Base-by-base conservation (phyloP, 108 stramenopile species). In the Skeletonema costatum region DNA sequence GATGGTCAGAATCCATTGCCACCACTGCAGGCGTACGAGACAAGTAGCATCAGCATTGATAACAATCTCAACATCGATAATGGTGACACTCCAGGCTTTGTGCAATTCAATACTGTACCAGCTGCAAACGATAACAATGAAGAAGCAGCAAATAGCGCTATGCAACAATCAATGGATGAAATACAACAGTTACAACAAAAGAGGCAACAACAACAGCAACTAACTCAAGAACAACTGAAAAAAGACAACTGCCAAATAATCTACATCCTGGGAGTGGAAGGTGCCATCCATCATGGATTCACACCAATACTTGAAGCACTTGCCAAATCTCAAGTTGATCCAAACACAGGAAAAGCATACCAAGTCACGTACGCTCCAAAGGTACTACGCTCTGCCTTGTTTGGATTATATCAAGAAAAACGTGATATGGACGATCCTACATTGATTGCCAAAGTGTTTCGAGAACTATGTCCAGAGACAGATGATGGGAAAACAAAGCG, bases 241-340 rank as follows among this genome's bases (percentile, higher is more conserved):
- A 56, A 56, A 56, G 53, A 56, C 25, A 70, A 62, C 2, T 76
- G 75, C 60, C 68, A 69, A 63, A 68, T 76, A 29, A 68, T 68
- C 32, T 76, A 76, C 67, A 67, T 76, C 9, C n/a, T 76, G 29
- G 67, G 75, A 38, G 75, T 76, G 11, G 75, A 76, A 68, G 75
- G 75, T 1, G 42, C 75, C 17, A 62, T 76, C 5, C 75, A 76
- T 25, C 75, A 76, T 48, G 67, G 75, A n/a, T 62, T 76, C 21
- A 76, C 67, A 30, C 75, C 75, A 8, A 63, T 68, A 16, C 19
- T 76, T 12, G 60, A 68, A 17, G 25, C 61, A 21, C 68, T 76
- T 31, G 74, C 74, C 41, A 44, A 48, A 29, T 42, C 61, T 14
- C 72, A 64, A 50, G 13, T 3, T 48, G 61, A 63, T 3, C 21